Base-by-base conservation (phyloP, 2,329 filamentous ascomycete genomes). In the Sphaceloma murrayae region DNA sequence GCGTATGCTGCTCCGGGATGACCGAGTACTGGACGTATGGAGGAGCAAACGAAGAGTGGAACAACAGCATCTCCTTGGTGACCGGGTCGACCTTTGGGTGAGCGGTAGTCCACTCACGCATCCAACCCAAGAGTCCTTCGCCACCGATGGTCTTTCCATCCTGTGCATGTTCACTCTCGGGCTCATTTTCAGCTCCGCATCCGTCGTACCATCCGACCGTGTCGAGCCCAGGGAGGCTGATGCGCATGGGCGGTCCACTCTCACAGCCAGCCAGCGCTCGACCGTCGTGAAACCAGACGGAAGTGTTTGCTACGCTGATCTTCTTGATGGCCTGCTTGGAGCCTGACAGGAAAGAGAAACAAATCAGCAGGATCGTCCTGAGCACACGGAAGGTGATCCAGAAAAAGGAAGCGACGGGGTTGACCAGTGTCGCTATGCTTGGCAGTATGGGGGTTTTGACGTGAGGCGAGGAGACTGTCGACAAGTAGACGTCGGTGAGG, bases 161-260 rank as follows among this genome's bases (percentile, higher is more conserved):
- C 31, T 49, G 46, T 32, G 52, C 46, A 42, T 51, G 40, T 52
- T 52, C 34, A 34, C 44, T 8, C 34, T 57, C 48, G 46, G 52
- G 54, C 66, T 78, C 61, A 11, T 67, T 67, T 46, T 82, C 76
- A 13, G 73, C 73, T 11, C 52, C 60, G 2, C 64, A 62, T 5
- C 79, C 80, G 54, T 82, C 70, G 59, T 73, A 85, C 80, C 81
- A 85, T 30, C 80, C 80, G 5, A 84, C 67, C 0, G 80, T 85
- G 50, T 82, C 73, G 16, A 85, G 58, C 0, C 67, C 65, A 0
- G 81, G 81, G 5, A 85, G 62, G 5, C 73, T 66, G 38, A 85
- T 67, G 18, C 80, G 67, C 55, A 85, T 77, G 0, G 80, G 80
- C 2, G 79, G 80, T 0, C 81, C 80, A 51, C 77, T 83, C 57